Conservation (phyloP, 345 rosid genomes). For the Eutrema japonicum region DNA sequence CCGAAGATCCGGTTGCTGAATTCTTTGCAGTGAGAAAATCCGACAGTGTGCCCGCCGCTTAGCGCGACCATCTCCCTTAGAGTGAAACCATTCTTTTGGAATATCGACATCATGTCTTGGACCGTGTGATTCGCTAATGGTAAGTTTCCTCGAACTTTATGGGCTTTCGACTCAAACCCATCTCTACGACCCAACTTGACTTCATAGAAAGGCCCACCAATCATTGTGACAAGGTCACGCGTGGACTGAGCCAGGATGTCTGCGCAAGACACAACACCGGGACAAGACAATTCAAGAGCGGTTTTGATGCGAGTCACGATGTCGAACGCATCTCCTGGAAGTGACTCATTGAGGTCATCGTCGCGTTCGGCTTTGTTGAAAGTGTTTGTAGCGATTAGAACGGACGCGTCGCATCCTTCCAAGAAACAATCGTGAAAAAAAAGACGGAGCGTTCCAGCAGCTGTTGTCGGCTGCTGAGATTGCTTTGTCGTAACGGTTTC, state of each 20-base stretch:
- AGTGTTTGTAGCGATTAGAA: conserved; percentile 51
- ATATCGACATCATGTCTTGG: conserved; percentile 39
- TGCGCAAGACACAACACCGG: conserved; percentile 60
- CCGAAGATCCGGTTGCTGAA: conserved; percentile 47
- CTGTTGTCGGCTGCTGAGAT: conserved; percentile 50
- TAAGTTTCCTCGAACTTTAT: conserved; percentile 39
- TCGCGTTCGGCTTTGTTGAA: conserved; percentile 59
- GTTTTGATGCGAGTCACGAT: conserved; percentile 50
- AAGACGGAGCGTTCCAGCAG: conserved; percentile 56
- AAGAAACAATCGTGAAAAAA: conserved; percentile 66
- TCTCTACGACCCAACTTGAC: conserved; percentile 61
- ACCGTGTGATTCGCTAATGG: conserved; percentile 48
- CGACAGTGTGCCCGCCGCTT: conserved; percentile 59
- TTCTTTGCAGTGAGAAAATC: conserved; percentile 57
- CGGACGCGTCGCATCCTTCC: conserved; percentile 67
- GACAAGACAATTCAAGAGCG: conserved; percentile 57
- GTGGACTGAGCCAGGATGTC: conserved; percentile 58
- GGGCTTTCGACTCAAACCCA: conserved; percentile 49
- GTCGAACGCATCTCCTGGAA: conserved; percentile 60
- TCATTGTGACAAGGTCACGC: conserved; percentile 60
- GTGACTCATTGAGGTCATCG: conserved; percentile 47
- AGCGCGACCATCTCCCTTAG: conserved; percentile 55
- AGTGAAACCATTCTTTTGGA: conserved; percentile 46
- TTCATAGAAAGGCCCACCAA: conserved; percentile 59
- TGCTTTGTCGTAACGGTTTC: conserved; percentile 47